phyloP scores from a whole-genome alignment of 148 eudicot genomes.

The Tetragonia tetragonoides region DNA sequence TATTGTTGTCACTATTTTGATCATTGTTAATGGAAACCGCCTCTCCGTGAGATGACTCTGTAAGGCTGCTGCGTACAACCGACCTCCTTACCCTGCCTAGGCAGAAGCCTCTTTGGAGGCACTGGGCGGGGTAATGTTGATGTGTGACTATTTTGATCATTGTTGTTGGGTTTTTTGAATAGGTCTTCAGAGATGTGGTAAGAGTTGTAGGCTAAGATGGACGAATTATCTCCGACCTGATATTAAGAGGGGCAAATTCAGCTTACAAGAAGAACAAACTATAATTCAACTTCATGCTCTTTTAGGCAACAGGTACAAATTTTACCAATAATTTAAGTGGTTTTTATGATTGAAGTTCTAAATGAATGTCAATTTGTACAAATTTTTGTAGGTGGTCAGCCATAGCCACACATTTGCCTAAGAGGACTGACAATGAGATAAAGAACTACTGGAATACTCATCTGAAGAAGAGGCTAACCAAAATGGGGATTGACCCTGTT shows the following conservation, averaged over 20 bases:
- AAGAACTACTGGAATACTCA: constrained; percentile 97
- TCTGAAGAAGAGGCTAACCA: constrained; percentile 70
- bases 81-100: too few species aligned
- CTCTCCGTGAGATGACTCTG: too few species aligned
- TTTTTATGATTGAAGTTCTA: too few species aligned
- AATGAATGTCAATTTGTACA: not conserved
- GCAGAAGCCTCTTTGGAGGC: too few species aligned
- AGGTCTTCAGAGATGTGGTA: constrained; percentile 96
- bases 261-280: constrained; percentile 90
- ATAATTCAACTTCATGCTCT: constrained; percentile 98
- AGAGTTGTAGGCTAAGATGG: constrained; percentile 93
- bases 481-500: constrained; percentile 92
- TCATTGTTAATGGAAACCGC: too few species aligned
- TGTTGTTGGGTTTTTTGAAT: not conserved
- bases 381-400: constrained; percentile 77
- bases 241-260: constrained; percentile 90
- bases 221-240: constrained; percentile 94
- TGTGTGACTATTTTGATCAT: too few species aligned
- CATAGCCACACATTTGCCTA: constrained; percentile 92
- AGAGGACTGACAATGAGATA: constrained; percentile 92
- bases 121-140: too few species aligned
- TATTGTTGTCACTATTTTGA: too few species aligned
- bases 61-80: too few species aligned
- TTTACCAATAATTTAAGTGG: not conserved
- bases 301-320: constrained; percentile 74